Conservation (phyloP, 306 rosid species). For the Mimosa bimucronata region DNA sequence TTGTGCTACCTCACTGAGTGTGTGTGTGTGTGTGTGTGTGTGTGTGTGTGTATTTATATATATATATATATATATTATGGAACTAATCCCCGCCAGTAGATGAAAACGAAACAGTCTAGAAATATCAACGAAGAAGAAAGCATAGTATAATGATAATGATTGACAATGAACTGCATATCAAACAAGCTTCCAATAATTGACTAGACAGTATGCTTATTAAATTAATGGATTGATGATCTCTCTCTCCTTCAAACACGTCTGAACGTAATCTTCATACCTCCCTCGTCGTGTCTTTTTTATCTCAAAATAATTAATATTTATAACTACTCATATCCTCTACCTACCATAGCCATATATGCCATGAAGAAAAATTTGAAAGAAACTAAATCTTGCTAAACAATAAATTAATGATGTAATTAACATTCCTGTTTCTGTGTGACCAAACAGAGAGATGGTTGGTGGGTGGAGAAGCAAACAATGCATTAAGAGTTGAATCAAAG, state of each 20-base stretch:
- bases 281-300: constrained; percentile 37
- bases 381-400: background rate
- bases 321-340: background rate
- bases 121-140: background rate
- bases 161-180: constrained; percentile 32
- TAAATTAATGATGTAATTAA: background rate
- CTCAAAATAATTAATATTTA: constrained; percentile 1
- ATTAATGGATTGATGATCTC: background rate
- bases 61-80: background rate
- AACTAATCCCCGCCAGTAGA: background rate
- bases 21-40: no score
- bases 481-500: background rate
- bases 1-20: background rate
- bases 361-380: background rate
- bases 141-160: constrained; percentile 30
- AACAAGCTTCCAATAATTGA: constrained; percentile 41
- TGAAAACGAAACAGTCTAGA: background rate
- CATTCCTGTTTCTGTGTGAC: background rate
- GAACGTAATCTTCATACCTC: constrained; percentile 31
- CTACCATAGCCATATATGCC: background rate
- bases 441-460: background rate
- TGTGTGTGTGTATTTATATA: no score
- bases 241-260: constrained; percentile 44
- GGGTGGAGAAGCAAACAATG: background rate
- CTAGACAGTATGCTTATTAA: background rate